These are phyloP conservation scores for Kodamaea kaohsiungensis DNA, from an alignment of 805 yeast species.

Conservation along the genomic window DNA sequence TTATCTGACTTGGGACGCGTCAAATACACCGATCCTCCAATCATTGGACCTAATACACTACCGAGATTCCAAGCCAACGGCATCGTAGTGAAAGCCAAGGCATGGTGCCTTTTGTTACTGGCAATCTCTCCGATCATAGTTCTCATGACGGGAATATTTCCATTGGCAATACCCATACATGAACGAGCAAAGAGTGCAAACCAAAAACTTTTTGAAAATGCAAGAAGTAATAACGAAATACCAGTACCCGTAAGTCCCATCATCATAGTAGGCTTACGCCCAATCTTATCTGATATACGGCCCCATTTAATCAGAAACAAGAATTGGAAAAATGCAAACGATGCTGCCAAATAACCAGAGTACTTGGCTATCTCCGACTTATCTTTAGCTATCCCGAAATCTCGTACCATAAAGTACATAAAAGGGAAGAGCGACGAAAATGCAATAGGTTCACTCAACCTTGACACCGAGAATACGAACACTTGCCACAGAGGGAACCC, in stretches of 20 bases:
- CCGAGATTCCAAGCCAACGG: conserved; percentile 37
- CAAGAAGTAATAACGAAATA: conserved; percentile 26
- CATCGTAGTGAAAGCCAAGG: conserved; percentile 30
- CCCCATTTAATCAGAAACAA: conserved; percentile 32
- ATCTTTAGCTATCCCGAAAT: conserved; percentile 20
- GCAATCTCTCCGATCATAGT: conserved; percentile 36
- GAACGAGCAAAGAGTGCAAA: conserved; percentile 30
- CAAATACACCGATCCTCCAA: conserved; percentile 31
- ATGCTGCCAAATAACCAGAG: conserved; percentile 23
- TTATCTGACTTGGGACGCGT: conserved; percentile 23
- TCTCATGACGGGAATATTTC: conserved; percentile 33
- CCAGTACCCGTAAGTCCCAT: conserved; percentile 28
- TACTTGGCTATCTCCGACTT: conserved; percentile 22
- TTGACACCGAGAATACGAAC: conserved; percentile 20
- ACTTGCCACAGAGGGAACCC: conserved; percentile 25
- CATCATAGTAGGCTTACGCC: conserved; percentile 29
- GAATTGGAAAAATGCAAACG: conserved; percentile 26
- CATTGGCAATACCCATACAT: conserved; percentile 30
- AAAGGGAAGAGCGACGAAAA: conserved; percentile 17
- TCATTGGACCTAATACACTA: conserved; percentile 31
- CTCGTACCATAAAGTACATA: conserved; percentile 22
- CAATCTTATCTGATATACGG: conserved; percentile 27
- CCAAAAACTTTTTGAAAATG: conserved; percentile 29
- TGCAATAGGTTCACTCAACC: conserved; percentile 16
- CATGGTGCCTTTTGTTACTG: conserved; percentile 30